Conservation (phyloP, 2,329 filamentous ascomycete species). For the Myriosclerotinia curreyana region DNA sequence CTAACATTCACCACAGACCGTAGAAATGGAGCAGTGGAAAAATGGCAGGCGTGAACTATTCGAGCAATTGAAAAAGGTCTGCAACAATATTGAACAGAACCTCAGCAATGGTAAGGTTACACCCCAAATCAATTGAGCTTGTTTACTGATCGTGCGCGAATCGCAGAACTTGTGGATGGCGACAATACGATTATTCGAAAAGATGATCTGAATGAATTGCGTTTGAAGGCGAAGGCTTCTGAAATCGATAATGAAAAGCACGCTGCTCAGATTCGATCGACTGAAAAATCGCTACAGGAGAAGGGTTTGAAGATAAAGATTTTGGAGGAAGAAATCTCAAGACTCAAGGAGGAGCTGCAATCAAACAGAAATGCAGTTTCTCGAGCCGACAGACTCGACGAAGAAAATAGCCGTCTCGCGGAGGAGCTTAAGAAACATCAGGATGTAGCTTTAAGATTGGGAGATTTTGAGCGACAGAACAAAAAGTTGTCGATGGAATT, state of each 20-base stretch:
- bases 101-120: slow-evolving; percentile 29
- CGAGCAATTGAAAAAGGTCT: slow-evolving; percentile 30
- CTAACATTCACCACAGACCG: neutral
- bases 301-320: slow-evolving; percentile 12
- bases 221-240: neutral
- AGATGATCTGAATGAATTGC: slow-evolving; percentile 8
- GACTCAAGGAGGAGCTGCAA: slow-evolving; percentile 26
- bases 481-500: slow-evolving; percentile 28
- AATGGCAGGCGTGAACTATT: slow-evolving; percentile 31
- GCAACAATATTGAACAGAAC: slow-evolving; percentile 29
- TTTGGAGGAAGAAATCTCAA: slow-evolving; percentile 19
- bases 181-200: slow-evolving; percentile 15
- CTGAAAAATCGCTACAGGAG: neutral
- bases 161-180: slow-evolving; percentile 21
- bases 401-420: slow-evolving; percentile 26
- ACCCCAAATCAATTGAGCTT: neutral
- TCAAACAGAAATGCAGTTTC: slow-evolving; percentile 24
- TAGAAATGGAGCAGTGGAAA: slow-evolving; percentile 35
- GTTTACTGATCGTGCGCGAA: neutral
- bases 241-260: neutral
- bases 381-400: slow-evolving; percentile 24
- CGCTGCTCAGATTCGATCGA: neutral
- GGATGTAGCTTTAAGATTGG: slow-evolving; percentile 22
- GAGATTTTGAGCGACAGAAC: slow-evolving; percentile 33
- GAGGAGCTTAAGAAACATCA: slow-evolving; percentile 29